Percentiles rank a stretch among this genome's conserved stretches.
These are phyloP conservation scores for Leishmania turanica DNA, from an alignment of 208 protist species.

Conservation along the genomic window DNA sequence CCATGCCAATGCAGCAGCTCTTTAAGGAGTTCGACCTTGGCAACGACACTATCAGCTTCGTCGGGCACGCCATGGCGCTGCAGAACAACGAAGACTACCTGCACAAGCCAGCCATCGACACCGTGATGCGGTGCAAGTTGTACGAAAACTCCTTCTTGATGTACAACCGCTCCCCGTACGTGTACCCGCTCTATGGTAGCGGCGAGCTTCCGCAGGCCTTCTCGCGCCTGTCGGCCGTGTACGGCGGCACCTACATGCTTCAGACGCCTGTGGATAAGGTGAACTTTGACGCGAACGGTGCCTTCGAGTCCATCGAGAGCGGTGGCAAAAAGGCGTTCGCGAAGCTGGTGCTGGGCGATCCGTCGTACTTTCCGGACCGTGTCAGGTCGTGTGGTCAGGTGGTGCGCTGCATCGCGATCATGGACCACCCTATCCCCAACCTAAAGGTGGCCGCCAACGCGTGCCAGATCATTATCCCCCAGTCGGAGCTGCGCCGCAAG, in stretches of 20 bases:
- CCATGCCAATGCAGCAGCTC: slow-evolving; percentile 92
- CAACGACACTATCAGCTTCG: slow-evolving; percentile 96
- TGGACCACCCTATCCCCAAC: slow-evolving; percentile 93
- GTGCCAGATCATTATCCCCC: slow-evolving; percentile 98
- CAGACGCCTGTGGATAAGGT: slow-evolving; percentile 97
- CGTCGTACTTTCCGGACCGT: slow-evolving; percentile 98
- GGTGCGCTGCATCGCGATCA: slow-evolving; percentile 98
- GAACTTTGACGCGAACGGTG: slow-evolving; percentile 94
- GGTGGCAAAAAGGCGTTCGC: slow-evolving; percentile 83
- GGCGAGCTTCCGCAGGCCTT: slow-evolving; percentile 99
- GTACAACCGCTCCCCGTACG: slow-evolving; percentile 97
- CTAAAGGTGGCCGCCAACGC: slow-evolving; percentile 79
- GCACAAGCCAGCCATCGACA: slow-evolving; percentile 91
- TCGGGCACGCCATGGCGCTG: slow-evolving; percentile 97
- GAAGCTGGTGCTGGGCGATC: slow-evolving; percentile 98
- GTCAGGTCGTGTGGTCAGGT: slow-evolving; percentile 93
- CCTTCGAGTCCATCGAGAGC: slow-evolving; percentile 94
- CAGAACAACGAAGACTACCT: slow-evolving; percentile 95
- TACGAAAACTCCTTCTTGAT: slow-evolving; percentile 97
- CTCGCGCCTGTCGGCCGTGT: slow-evolving; percentile 93
- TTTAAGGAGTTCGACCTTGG: slow-evolving; percentile 97
- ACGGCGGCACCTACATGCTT: slow-evolving; percentile 99
- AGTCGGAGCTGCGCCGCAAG: slow-evolving; percentile 94
- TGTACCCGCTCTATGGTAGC: slow-evolving; percentile 99
- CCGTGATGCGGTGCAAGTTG: slow-evolving; percentile 95